These are phyloP conservation scores for Pisolithus albus DNA, from an alignment of 768 basidiomycete species.

Conservation along the genomic window DNA sequence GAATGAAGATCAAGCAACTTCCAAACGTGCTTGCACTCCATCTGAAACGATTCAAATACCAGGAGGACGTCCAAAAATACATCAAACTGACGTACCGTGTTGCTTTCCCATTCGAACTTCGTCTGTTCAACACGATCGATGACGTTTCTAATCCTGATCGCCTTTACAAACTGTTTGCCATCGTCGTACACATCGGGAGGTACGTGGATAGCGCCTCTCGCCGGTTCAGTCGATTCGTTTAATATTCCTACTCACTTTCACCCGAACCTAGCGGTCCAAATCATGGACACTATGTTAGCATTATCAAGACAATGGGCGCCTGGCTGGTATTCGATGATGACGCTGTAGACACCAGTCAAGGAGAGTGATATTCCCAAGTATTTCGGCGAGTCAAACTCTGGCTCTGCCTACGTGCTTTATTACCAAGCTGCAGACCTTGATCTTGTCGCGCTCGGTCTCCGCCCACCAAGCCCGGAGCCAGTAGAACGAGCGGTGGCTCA, in stretches of 20 bases:
- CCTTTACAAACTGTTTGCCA: constrained; percentile 89
- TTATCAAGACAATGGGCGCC: constrained; percentile 75
- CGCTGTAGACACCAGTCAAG: constrained; percentile 76
- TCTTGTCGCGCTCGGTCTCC: constrained; percentile 61
- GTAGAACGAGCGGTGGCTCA: constrained; percentile 11
- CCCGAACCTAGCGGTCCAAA: constrained; percentile 72
- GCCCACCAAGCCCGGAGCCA: constrained; percentile 22
- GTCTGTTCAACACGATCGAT: constrained; percentile 96
- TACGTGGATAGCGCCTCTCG: constrained; percentile 39
- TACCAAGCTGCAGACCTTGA: constrained; percentile 93
- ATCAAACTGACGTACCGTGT: constrained; percentile 96
- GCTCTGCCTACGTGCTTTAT: constrained; percentile 93
- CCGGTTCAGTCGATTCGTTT: constrained; percentile 5
- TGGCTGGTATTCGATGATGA: constrained; percentile 98
- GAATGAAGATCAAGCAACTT: constrained; percentile 98
- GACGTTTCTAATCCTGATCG: constrained; percentile 88
- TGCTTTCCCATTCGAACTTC: constrained; percentile 90
- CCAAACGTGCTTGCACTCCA: constrained; percentile 95
- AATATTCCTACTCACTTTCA: constrained; percentile 10
- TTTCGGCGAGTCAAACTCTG: constrained; percentile 84
- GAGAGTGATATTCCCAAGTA: constrained; percentile 89
- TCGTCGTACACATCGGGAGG: constrained; percentile 99
- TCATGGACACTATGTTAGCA: constrained; percentile 96
- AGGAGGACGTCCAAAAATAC: constrained; percentile 83
- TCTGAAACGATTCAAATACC: constrained; percentile 97